Percentiles rank a stretch among this genome's conserved stretches.
These are phyloP conservation scores for Phycomyces blakesleeanus DNA, from an alignment of 192 early-diverging fungal genomes.

Conservation along the genomic window DNA sequence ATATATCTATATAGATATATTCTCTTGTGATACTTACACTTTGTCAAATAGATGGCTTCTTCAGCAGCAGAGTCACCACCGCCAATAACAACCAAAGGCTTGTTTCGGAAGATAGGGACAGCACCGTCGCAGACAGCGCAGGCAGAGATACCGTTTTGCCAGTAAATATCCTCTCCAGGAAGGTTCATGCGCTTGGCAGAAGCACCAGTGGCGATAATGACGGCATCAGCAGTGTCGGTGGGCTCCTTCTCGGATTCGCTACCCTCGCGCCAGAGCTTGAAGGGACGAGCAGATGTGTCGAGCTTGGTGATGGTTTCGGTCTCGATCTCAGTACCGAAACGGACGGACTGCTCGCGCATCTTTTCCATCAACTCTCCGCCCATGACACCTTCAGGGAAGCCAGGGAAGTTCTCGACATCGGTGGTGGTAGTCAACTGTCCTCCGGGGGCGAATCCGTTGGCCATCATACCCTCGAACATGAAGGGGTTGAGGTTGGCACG, in stretches of 20 bases:
- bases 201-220: slow-evolving; percentile 97
- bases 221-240: slow-evolving; percentile 72
- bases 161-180: slow-evolving; percentile 87
- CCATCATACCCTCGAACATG: slow-evolving; percentile 96
- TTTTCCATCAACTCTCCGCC: slow-evolving; percentile 85
- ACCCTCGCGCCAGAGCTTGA: slow-evolving; percentile 86
- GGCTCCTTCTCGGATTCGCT: slow-evolving; percentile 66
- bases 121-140: slow-evolving; percentile 99
- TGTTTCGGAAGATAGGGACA: slow-evolving; percentile 94
- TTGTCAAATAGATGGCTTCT: slow-evolving; percentile 95
- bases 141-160: slow-evolving; percentile 99
- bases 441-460: slow-evolving; percentile 69
- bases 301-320: slow-evolving; percentile 89
- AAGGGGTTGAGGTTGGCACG: slow-evolving; percentile 91
- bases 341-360: slow-evolving; percentile 81
- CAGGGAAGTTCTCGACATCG: slow-evolving; percentile 95
- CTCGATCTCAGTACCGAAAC: slow-evolving; percentile 82
- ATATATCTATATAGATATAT: too few species aligned
- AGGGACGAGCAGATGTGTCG: slow-evolving; percentile 76
- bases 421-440: slow-evolving; percentile 90
- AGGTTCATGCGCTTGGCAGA: slow-evolving; percentile 93
- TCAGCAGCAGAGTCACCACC: slow-evolving; percentile 96
- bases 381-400: slow-evolving; percentile 89
- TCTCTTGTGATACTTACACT: slow-evolving; percentile 73
- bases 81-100: slow-evolving; percentile 92